Evolutionary conservation across 2,329 filamentous ascomycete genomes (phyloP), one percentile per base, ranked within the genome.

Genomic region (Pleoardoris graminearum): DNA sequence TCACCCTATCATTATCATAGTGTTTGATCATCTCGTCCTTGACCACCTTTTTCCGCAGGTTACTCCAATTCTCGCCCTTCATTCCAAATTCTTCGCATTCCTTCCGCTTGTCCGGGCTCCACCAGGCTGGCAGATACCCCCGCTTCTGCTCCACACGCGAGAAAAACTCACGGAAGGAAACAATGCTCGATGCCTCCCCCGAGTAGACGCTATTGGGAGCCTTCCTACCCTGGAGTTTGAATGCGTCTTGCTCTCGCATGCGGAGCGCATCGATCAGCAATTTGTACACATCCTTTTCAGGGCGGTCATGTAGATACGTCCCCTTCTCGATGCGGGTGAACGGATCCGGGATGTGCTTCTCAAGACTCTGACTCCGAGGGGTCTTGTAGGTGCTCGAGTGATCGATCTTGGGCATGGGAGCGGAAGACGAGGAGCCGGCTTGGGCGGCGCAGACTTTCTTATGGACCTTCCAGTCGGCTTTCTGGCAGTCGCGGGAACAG

Each of bases 401-500:
- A 1, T 45, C 43, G 22, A 43, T 37, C 23, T 32, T 43, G 6
- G 39, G 27, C 7, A 3, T 22, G 10, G 38, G n/a, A 6, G 38
- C 14, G 10, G 19, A n/a, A n/a, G n/a, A n/a, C n/a, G n/a, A 22
- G 19, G 5, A 19, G 33, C 48, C 54, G 33, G 32, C 21, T 36
- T 19, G 46, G 35, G 16, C 47, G 48, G 48, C 19, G 49, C 70
- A 71, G 12, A 57, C 47, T 37, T 68, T 69, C 56, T 74, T 72
- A 64, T 75, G 69, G 1, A 19, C 41, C 44, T 70, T 70, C 64
- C 63, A 71, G 47, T 71, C 57, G 19, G 61, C 56, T 23, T 63
- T 69, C 47, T 75, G 69, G 50, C 69, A 74, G 14, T 66, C 63
- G 41, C 59, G 62, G 35, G 55, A 53, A 47, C 72, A 75, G 60